Conservation (phyloP, 176 grass and related monocot genomes). For the Canna indica region DNA sequence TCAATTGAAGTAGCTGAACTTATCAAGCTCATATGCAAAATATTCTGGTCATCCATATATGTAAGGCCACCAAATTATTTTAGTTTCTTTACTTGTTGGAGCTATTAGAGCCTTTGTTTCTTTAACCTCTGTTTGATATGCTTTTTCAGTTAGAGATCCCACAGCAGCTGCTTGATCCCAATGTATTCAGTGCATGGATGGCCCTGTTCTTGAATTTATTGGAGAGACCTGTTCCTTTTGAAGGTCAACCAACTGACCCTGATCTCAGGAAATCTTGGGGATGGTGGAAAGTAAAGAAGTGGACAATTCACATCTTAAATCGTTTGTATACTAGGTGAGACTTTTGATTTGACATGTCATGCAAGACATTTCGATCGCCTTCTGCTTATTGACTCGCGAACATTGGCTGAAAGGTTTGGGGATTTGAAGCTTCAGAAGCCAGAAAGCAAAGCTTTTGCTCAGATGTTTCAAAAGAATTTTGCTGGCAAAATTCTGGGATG, state of each 20-base stretch:
- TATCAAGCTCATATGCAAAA: constrained; percentile 93
- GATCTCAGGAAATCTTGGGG: constrained; percentile 6
- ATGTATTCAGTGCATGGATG: constrained; percentile 88
- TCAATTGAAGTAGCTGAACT: constrained; percentile 85
- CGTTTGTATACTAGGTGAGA: constrained; percentile 17
- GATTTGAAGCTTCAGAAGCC: constrained; percentile 91
- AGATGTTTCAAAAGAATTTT: constrained; percentile 89
- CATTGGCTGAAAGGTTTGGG: constrained; percentile 50
- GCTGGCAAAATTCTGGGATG: constrained; percentile 80
- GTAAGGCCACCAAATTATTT: constrained; percentile 24
- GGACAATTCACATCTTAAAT: constrained; percentile 16
- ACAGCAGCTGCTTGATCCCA: constrained; percentile 57
- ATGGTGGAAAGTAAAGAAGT: constrained; percentile 21
- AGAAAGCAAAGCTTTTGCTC: constrained; percentile 85
- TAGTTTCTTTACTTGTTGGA: not conserved
- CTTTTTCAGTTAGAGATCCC: constrained; percentile 77
- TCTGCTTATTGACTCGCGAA: constrained; percentile 16
- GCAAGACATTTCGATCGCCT: not conserved
- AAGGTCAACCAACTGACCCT: constrained; percentile 16
- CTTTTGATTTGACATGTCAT: not conserved
- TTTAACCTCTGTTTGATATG: constrained; percentile 15
- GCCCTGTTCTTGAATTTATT: constrained; percentile 37
- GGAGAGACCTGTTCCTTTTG: constrained; percentile 17
- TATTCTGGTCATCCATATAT: constrained; percentile 99
- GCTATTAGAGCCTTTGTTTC: constrained; percentile 1